A percentile compares a stretch with the other conserved stretches of the same genome.
Conservation (phyloP, 257 asterid genomes). For the Plantago major region DNA sequence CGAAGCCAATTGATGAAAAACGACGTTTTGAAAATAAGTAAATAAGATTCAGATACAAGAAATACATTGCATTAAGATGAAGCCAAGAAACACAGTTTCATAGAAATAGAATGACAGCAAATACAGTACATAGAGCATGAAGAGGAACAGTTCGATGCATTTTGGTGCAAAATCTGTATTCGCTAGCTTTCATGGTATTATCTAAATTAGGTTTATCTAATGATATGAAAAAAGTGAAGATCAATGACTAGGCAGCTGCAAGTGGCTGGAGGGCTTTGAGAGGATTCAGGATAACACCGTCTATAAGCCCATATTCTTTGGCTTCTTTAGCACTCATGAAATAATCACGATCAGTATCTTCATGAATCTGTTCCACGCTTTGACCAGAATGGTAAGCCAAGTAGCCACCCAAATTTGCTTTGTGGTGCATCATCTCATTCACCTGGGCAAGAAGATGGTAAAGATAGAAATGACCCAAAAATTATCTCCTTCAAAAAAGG, state of each 20-base stretch:
- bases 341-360: conserved; percentile 90
- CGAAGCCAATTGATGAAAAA: no score
- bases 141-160: neutral
- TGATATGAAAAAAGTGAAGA: conserved; percentile 10
- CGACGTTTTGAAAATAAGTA: no score
- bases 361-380: conserved; percentile 81
- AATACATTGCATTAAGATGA: neutral
- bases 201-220: neutral
- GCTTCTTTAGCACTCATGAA: conserved; percentile 99
- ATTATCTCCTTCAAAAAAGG: neutral
- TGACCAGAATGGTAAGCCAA: conserved; percentile 96
- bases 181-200: conserved; percentile 12
- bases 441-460: conserved; percentile 46
- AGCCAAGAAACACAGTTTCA: neutral
- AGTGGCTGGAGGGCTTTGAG: conserved; percentile 86
- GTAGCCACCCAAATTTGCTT: conserved; percentile 80
- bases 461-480: neutral
- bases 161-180: conserved; percentile 16
- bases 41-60: neutral
- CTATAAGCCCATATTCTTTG: conserved; percentile 85
- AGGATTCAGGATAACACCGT: conserved; percentile 87
- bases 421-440: conserved; percentile 95
- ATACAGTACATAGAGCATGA: conserved; percentile 19
- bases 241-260: conserved; percentile 47
- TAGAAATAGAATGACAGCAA: neutral